These are phyloP conservation scores for Eucalyptus rudis DNA, from an alignment of 345 rosid genomes.

Conservation along the genomic window DNA sequence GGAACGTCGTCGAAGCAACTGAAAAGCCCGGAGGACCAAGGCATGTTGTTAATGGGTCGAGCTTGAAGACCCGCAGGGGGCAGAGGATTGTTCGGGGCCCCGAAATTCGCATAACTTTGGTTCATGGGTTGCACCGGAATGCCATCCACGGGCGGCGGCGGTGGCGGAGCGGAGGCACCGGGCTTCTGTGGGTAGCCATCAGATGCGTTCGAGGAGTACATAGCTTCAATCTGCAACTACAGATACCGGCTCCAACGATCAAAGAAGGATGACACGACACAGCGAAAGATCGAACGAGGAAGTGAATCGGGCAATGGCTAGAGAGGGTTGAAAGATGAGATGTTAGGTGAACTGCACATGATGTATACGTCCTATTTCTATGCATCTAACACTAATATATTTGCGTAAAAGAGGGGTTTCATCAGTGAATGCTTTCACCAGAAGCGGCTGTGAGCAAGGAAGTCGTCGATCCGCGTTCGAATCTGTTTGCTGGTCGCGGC, in stretches of 20 bases:
- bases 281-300: neutral
- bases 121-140: neutral
- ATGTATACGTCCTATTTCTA: neutral
- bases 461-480: neutral
- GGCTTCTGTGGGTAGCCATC: neutral
- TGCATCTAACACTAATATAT: neutral
- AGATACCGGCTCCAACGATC: neutral
- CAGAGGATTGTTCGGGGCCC: neutral
- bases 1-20: neutral
- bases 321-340: neutral
- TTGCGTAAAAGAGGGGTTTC: neutral
- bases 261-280: neutral
- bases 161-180: fast-evolving
- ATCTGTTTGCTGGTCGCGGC: neutral
- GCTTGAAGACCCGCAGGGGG: neutral
- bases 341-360: neutral
- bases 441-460: neutral
- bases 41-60: neutral
- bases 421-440: neutral
- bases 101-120: neutral
- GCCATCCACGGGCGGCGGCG: neutral
- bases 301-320: neutral
- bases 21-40: neutral
- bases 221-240: neutral
- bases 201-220: neutral